These are phyloP conservation scores for Leucocoprinus sp. DNA, from an alignment of 768 basidiomycete species.

Conservation along the genomic window DNA sequence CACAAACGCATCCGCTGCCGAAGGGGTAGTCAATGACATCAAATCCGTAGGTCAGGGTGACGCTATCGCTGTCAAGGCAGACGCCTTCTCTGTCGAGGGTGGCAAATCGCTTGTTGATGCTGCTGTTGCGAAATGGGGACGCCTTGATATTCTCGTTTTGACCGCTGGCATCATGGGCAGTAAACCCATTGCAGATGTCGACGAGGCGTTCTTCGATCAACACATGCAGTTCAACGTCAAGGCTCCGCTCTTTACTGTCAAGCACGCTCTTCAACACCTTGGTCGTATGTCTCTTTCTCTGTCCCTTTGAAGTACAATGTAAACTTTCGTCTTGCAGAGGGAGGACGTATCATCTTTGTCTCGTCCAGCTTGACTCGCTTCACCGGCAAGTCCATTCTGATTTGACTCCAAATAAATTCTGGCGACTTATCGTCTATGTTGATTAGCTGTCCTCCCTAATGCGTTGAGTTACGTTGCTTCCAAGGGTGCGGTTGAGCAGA, in stretches of 20 bases:
- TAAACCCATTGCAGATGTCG: conserved; percentile 38
- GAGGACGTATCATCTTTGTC: conserved; percentile 51
- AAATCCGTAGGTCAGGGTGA: conserved; percentile 34
- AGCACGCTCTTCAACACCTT: conserved; percentile 36
- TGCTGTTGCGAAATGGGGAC: conserved; percentile 40
- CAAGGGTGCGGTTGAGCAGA: conserved; percentile 54
- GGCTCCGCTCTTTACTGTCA: conserved; percentile 46
- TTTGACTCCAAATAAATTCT: background rate
- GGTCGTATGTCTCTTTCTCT: conserved; percentile 25
- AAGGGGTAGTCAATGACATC: conserved; percentile 39
- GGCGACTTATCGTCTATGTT: background rate
- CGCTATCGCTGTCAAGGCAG: conserved; percentile 44
- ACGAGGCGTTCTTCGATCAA: conserved; percentile 43
- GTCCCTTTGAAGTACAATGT: background rate
- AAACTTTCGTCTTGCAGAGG: conserved; percentile 23
- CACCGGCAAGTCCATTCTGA: conserved; percentile 22
- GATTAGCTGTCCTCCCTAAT: conserved; percentile 33
- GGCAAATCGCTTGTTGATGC: conserved; percentile 39
- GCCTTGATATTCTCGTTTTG: conserved; percentile 49
- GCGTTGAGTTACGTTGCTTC: conserved; percentile 45
- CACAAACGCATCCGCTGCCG: conserved; percentile 31
- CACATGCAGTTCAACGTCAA: conserved; percentile 52
- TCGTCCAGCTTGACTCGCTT: conserved; percentile 40
- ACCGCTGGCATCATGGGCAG: conserved; percentile 53
- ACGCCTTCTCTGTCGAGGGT: conserved; percentile 41